Percentiles rank a stretch among this genome's conserved stretches.
Conservation (phyloP, 495 filamentous ascomycete species). For the Podospora pseudopauciseta region DNA sequence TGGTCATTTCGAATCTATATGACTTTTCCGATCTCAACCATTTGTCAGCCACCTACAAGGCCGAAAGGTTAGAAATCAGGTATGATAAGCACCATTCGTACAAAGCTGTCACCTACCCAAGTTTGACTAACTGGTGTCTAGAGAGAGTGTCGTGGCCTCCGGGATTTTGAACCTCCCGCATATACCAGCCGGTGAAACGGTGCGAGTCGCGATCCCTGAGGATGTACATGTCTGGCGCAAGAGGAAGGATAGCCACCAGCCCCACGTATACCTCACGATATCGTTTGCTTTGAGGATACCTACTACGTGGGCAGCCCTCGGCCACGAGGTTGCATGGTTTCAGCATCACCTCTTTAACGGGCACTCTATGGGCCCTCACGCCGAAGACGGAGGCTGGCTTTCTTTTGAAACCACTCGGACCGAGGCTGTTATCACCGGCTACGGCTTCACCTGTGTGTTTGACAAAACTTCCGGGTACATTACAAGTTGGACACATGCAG, state of each 20-base stretch:
- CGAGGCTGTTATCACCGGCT: conserved; percentile 11
- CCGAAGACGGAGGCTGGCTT: not conserved
- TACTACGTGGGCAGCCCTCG: conserved; percentile 24
- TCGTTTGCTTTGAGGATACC: conserved; percentile 17
- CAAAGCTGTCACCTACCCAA: too few relatives aligned
- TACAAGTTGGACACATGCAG: conserved; percentile 31
- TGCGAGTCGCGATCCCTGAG: conserved; percentile 8
- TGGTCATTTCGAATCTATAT: conserved; percentile 47
- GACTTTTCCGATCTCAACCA: conserved; percentile 52
- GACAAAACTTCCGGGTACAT: conserved; percentile 40
- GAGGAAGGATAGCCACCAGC: conserved; percentile 7
- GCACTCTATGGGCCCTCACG: not conserved
- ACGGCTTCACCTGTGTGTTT: conserved; percentile 35
- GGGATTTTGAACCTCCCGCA: conserved; percentile 21
- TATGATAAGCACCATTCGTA: not conserved
- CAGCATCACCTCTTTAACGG: conserved; percentile 16
- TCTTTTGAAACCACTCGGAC: not conserved
- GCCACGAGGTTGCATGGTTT: conserved; percentile 31
- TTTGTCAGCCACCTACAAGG: conserved; percentile 28
- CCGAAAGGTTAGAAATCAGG: conserved; percentile 21
- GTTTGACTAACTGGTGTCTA: not conserved
- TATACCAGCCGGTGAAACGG: conserved; percentile 17
- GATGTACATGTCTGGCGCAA: not conserved
- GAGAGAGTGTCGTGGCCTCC: conserved; percentile 11
- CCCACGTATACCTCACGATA: conserved; percentile 21